A percentile compares a stretch with the other conserved stretches of the same genome.
These are phyloP conservation scores for Aschersonia sp. DNA, from an alignment of 2,329 filamentous ascomycete genomes.

Conservation along the genomic window DNA sequence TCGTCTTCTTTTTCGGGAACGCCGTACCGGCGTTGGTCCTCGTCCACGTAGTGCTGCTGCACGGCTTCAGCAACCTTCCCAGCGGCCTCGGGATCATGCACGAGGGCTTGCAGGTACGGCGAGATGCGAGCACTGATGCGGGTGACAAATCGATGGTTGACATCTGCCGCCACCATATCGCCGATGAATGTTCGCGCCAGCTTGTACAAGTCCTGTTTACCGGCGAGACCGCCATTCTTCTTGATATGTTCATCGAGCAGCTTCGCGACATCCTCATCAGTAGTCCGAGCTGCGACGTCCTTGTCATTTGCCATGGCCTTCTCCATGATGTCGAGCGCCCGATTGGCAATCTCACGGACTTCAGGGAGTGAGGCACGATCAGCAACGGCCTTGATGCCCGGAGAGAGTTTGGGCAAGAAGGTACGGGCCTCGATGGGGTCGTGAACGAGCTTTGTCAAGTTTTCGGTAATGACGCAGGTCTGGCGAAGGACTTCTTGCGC, in stretches of 20 bases:
- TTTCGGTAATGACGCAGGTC: conserved; percentile 93
- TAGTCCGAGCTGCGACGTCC: conserved; percentile 50
- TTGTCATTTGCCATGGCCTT: conserved; percentile 75
- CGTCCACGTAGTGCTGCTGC: conserved; percentile 64
- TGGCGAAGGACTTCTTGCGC: conserved; percentile 89
- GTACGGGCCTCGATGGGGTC: conserved; percentile 86
- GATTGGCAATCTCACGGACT: conserved; percentile 76
- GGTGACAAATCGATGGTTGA: conserved; percentile 65
- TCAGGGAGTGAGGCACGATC: conserved; percentile 86
- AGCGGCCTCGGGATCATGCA: conserved; percentile 43
- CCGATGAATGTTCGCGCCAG: conserved; percentile 60
- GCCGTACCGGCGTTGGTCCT: conserved; percentile 80
- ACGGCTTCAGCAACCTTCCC: conserved; percentile 57
- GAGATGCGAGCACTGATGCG: conserved; percentile 56
- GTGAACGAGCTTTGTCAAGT: conserved; percentile 95
- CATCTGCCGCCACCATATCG: conserved; percentile 75
- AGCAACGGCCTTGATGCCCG: conserved; percentile 80
- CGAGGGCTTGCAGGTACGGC: conserved; percentile 63
- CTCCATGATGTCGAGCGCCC: conserved; percentile 75
- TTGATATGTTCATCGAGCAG: conserved; percentile 65
- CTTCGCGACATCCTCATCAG: conserved; percentile 58
- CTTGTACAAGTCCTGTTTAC: conserved; percentile 49
- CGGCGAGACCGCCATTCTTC: conserved; percentile 47
- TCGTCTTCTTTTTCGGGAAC: conserved; percentile 77
- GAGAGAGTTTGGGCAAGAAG: conserved; percentile 87